phyloP scores from a whole-genome alignment of 179 eudicot genomes.

The Gypsophila paniculata region DNA sequence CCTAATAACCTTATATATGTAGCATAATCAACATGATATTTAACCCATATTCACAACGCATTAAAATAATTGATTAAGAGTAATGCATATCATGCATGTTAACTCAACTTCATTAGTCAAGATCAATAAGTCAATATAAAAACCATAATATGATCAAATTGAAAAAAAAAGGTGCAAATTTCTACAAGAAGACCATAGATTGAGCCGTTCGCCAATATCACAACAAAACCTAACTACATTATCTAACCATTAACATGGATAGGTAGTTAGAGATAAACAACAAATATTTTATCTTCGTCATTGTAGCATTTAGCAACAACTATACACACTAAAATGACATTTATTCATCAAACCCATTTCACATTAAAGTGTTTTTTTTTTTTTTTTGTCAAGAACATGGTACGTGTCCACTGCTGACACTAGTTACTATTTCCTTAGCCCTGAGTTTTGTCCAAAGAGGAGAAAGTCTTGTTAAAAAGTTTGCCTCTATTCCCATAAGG shows the following conservation, averaged over 20 bases:
- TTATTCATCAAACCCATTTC: slow-evolving; percentile 24
- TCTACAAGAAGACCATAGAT: slow-evolving; percentile 32
- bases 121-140: background rate
- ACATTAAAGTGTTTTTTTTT: no score
- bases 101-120: background rate
- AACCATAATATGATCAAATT: background rate
- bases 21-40: background rate
- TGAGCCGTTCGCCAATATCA: slow-evolving; percentile 68
- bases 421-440: no score
- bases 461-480: no score
- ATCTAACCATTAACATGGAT: slow-evolving; percentile 21
- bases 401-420: no score
- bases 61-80: background rate
- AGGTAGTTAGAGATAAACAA: slow-evolving; percentile 17
- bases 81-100: background rate
- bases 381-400: no score
- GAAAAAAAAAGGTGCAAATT: slow-evolving; percentile 4
- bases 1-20: slow-evolving; percentile 7
- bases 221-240: slow-evolving; percentile 25
- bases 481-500: no score
- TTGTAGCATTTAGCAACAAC: slow-evolving; percentile 3
- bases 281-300: background rate
- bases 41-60: background rate
- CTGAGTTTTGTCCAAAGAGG: no score
- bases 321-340: slow-evolving; percentile 16